Base-by-base conservation (phyloP, 805 yeast species). In the Sungouiella thailandica region DNA sequence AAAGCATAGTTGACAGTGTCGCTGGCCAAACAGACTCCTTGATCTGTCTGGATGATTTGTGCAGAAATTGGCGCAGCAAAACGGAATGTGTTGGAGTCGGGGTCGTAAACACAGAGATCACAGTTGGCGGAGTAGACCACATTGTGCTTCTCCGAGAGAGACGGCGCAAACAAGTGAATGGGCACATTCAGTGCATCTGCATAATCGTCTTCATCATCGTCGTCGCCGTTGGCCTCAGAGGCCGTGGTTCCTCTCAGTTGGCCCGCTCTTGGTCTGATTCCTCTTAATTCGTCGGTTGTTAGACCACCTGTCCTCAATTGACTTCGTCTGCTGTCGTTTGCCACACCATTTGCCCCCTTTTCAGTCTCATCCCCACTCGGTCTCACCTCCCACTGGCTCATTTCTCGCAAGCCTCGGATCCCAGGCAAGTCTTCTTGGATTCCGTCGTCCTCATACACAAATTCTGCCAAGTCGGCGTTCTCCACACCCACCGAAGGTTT, bases 51-150 rank as follows among this genome's bases (percentile, higher is more conserved):
- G 3, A 65, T 36, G 4, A 84, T 48, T 3, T 46, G 41, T 3
- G 48, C 20, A 11, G 33, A 6, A 13, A 27, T 11, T 23, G 6
- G 12, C 11, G 10, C 15, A 7, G 17, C 14, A 4, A 27, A 23
- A 10, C 12, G 14, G 55, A 82, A 84, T 3, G 54, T 49, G 11
- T 70, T 74, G 4, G 62, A 51, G 2, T 56, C 47, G 3, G 80
- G 64, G 49, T 82, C 86, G 52, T 66, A 86, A 5, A 80, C 43
- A 41, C 74, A 78, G 24, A 85, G 50, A n/a, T 67, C 68, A 23
- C 68, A 68, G 4, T 34, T 35, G 7, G 40, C 49, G 0, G 34
- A 39, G 20, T 50, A 47, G 6, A 59, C 32, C 4, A 44, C 41
- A 7, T 32, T 28, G 7, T 55, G 54, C 10, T 29, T 40, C 10